Percentiles rank a stretch among this genome's conserved stretches.
Conservation (phyloP, 2,329 filamentous ascomycete species). For the Aureobasidium uvarum region DNA sequence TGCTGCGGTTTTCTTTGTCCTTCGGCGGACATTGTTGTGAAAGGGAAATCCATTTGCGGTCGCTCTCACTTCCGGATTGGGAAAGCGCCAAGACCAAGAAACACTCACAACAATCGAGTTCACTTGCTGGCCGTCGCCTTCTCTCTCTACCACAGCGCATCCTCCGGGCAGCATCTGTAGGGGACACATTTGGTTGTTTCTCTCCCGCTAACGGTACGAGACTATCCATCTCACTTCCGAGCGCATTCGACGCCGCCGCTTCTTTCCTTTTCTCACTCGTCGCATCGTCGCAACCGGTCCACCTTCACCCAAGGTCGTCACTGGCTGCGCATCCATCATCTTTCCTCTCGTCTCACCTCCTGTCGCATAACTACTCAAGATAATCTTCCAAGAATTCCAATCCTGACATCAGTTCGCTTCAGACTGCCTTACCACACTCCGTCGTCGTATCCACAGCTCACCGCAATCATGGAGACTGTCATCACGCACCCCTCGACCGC, state of each 20-base stretch:
- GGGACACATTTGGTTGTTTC: slow-evolving; percentile 99
- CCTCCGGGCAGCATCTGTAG: slow-evolving; percentile 53
- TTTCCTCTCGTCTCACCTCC: background rate
- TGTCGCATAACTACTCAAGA: slow-evolving; percentile 15
- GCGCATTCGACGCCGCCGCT: slow-evolving; percentile 1
- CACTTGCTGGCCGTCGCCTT: slow-evolving; percentile 19
- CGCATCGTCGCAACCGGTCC: background rate
- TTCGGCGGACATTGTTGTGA: slow-evolving; percentile 12
- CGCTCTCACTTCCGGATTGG: slow-evolving; percentile 14
- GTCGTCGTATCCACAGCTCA: slow-evolving; percentile 34
- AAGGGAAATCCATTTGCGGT: slow-evolving; percentile 2
- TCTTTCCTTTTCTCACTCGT: background rate
- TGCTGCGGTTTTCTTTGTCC: slow-evolving; percentile 25
- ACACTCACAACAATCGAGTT: background rate
- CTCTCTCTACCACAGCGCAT: slow-evolving; percentile 19
- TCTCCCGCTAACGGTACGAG: slow-evolving; percentile 71
- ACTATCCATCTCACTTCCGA: slow-evolving; percentile 27
- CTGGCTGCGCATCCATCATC: slow-evolving; percentile 3
- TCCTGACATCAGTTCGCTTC: slow-evolving; percentile 25
- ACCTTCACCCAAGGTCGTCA: background rate
- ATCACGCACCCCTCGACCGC: slow-evolving; percentile 90
- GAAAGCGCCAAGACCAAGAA: slow-evolving; percentile 11
- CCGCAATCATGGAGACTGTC: slow-evolving; percentile 71
- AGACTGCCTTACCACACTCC: slow-evolving; percentile 31
- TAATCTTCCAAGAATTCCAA: slow-evolving; percentile 24